Base-by-base conservation (phyloP, 2,329 filamentous ascomycete species). In the Colletotrichum orchidophilum region DNA sequence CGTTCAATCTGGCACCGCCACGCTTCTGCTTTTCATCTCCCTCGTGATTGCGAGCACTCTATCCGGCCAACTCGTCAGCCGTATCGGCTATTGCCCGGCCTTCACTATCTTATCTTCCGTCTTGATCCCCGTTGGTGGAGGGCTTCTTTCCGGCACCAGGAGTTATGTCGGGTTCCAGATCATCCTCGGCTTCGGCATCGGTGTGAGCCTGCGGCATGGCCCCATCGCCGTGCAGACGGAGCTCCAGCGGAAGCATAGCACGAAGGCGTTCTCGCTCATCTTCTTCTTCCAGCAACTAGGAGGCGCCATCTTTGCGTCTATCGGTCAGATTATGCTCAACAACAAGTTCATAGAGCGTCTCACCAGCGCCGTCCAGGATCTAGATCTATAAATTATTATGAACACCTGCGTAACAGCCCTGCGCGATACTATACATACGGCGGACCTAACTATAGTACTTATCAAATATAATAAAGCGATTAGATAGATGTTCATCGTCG, bases 391-490 rank as follows among this genome's bases (percentile, higher is more conserved):
- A 54, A 61, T 58, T 6, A 59, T 59, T 46, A 24, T 59, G 35
- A 59, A 27, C 35, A 59, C 55, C 12, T 21, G 55, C 18, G 35
- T 24, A 2, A 59, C 35, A 13, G 55, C 55, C 55, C 21, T 59
- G 12, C 35, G 35, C 35, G 24, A 59, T 3, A 49, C 75, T 5
- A 72, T 80, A 8, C 75, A n/a, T n/a, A n/a, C 66, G 8, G 57
- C 63, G 53, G 58, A 75, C 55, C 70, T 63, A 54, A 26, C 55
- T 4, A 35, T 53, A 5, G 75, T 75, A 13, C 73, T 83, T 50
- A 9, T 63, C 0, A 89, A 85, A 0, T 94, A 94, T 81, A 93
- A 93, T 76, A 77, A 83, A 33, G 84, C 90, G 0, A 79, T 94
- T 33, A 85, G 85, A 1, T 80, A 85, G 71, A 86, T 86, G 1